Base-by-base conservation (phyloP, 129 eudicot genomes). In the Tagetes erecta region DNA sequence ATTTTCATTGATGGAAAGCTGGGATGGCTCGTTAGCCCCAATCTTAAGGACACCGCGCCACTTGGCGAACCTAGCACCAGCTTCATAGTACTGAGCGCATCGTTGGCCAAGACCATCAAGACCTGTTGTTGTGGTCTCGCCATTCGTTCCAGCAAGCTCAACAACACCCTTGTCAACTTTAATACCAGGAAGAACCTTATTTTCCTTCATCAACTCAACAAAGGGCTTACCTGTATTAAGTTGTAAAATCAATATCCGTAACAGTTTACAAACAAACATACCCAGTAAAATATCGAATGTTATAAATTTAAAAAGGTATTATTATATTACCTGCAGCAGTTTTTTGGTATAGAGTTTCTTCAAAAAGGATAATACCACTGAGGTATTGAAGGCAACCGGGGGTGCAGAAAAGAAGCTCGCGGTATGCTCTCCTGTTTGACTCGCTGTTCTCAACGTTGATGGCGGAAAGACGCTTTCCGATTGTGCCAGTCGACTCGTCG, bases 41-140 rank as follows among this genome's bases (percentile, higher is more conserved):
- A 87, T 87, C 71, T 87, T 87, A 3, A 87, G 81, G 53, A 87
- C 91, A 0, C 86, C 91, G 44, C 91, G 88, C 91, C 91, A 87
- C 70, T 87, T 87, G 65, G 91, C 91, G 3, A 87, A 87, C 78
- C 91, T 64, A 38, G 88, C 86, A 34, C 91, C 91, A 13, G 88
- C 86, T 7, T 68, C 63, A 39, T 87, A 87, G 81, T 84, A 87
- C 53, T 84, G 66, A 34, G 81, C 83, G 56, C 88, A 84, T 3
- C 88, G 74, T 2, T 71, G 64, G 20, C 67, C 88, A 46, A 87
- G 88, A 66, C 79, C 88, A 20, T 87, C 91, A 4, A 87, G 84
- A 41, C 91, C 91, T 74, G 65, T 76, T 44, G 91, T 87, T 70
- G 91, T 87, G 73, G 91, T 87, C 78, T 87, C 91, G 13, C 88